Evolutionary conservation across 805 yeast species (phyloP).

Genomic region (Kodamaea kaohsiungensis): DNA sequence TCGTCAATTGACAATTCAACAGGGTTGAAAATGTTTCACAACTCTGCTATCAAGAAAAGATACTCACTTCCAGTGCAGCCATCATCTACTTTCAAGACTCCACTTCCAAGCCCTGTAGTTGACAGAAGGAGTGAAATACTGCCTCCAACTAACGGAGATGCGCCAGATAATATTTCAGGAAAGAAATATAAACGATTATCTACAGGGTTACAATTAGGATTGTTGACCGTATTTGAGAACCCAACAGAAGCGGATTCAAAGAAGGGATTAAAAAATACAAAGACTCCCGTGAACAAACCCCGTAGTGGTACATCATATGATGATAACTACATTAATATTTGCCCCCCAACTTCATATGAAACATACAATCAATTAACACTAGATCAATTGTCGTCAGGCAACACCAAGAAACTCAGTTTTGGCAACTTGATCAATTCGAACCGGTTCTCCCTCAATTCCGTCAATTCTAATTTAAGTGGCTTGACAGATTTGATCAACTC

Average conservation of each 20-base stretch:
- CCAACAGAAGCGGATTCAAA: conserved; percentile 11
- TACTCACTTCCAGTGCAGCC: conserved; percentile 19
- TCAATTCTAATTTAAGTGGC: conserved; percentile 50
- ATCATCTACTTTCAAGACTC: neutral
- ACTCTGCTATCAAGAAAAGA: conserved; percentile 27
- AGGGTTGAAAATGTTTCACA: conserved; percentile 38
- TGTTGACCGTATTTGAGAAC: conserved; percentile 42
- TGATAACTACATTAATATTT: conserved; percentile 27
- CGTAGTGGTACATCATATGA: conserved; percentile 19
- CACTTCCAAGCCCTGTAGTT: conserved; percentile 3
- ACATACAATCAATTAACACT: conserved; percentile 38
- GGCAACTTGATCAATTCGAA: conserved; percentile 16
- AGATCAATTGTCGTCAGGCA: conserved; percentile 33
- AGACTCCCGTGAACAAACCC: neutral
- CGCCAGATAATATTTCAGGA: conserved; percentile 17
- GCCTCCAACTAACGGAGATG: conserved; percentile 1
- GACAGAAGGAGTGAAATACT: neutral
- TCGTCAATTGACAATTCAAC: conserved; percentile 10
- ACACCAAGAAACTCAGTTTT: conserved; percentile 10
- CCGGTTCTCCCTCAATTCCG: conserved; percentile 54
- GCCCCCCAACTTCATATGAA: conserved; percentile 26
- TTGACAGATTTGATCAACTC: conserved; percentile 49
- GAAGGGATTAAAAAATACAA: neutral
- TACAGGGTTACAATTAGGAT: conserved; percentile 38
- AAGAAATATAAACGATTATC: conserved; percentile 33